Base-by-base conservation (phyloP, 176 grass and related monocot genomes). In the Luzula sylvatica region DNA sequence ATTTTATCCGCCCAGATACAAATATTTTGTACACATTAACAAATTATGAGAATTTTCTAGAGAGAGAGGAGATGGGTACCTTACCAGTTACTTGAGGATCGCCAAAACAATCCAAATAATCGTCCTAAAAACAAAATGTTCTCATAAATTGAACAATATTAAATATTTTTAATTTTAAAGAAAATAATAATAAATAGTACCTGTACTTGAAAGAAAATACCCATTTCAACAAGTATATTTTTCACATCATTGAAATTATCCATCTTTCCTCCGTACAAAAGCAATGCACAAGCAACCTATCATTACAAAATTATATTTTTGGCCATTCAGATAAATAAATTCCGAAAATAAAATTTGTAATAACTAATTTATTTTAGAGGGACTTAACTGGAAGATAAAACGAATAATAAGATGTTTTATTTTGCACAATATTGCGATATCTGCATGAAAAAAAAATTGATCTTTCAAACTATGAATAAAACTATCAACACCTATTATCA, bases 381-480 rank as follows among this genome's bases (percentile, higher is more conserved):
- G 23, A 55, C 65, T 86, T 87, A n/a, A 98, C 92, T 27, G 92
- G 92, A 69, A 98, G 69, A 56, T 98, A 98, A 70, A 98, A 98
- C 56, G 92, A 98, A 77, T 98, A 98, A 68, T 90, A 98, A 41
- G 86, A 72, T 63, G 92, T 90, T 83, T 98, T 98, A 70, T 80
- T 83, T 53, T 98, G 86, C 56, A 98, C 92, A 58, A 98, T 98
- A 20, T 78, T 77, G 11, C 61, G 42, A 50, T 98, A 83, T 72
- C 92, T 98, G 78, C 71, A 82, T 73, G 23, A 50, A 25, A 28
- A 53, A 1, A 8, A 42, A 1, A 14, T 32, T 22, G 18, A 56
- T 17, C n/a, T 27, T 42, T 53, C 63, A 17, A 67, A 47, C 20
- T 65, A 50, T 56, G 42, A 17, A 68, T 1, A 28, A 65, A 16